Conservation (phyloP, 2,329 filamentous ascomycete genomes). For the Aspergillus eucalypticola region DNA sequence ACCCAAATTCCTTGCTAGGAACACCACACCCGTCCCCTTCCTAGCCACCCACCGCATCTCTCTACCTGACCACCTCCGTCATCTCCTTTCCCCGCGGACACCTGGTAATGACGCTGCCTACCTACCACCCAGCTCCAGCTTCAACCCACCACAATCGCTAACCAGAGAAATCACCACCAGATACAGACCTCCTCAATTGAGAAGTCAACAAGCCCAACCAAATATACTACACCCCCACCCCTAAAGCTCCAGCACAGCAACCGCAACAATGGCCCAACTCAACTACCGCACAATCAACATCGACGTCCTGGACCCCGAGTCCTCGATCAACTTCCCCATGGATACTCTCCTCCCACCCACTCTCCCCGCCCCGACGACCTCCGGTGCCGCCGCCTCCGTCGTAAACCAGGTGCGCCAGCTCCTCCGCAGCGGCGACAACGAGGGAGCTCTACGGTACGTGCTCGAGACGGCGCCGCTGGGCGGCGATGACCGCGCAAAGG, state of each 20-base stretch:
- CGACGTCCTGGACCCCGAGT: slow-evolving; percentile 87
- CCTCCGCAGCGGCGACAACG: slow-evolving; percentile 79
- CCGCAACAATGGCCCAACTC: slow-evolving; percentile 47
- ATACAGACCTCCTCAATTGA: neutral
- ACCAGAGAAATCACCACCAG: no score
- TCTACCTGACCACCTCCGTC: neutral
- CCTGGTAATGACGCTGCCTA: slow-evolving; percentile 5
- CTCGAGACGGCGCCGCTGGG: slow-evolving; percentile 79
- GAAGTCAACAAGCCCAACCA: no score
- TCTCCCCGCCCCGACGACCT: slow-evolving; percentile 66
- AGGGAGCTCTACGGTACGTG: slow-evolving; percentile 80
- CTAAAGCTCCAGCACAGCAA: neutral
- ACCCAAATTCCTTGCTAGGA: no score
- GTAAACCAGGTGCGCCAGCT: slow-evolving; percentile 83
- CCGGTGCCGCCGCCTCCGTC: slow-evolving; percentile 75
- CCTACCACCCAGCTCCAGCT: neutral
- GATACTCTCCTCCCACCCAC: slow-evolving; percentile 76
- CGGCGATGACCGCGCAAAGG: slow-evolving; percentile 60
- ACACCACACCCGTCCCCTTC: neutral
- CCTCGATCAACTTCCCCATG: slow-evolving; percentile 86
- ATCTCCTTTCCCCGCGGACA: slow-evolving; percentile 9
- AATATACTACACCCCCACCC: neutral
- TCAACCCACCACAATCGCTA: neutral
- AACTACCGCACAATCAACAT: slow-evolving; percentile 91
- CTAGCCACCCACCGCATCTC: neutral